Evolutionary conservation across 2,329 filamentous ascomycete genomes (phyloP).

Genomic region (Bisporella sp.): DNA sequence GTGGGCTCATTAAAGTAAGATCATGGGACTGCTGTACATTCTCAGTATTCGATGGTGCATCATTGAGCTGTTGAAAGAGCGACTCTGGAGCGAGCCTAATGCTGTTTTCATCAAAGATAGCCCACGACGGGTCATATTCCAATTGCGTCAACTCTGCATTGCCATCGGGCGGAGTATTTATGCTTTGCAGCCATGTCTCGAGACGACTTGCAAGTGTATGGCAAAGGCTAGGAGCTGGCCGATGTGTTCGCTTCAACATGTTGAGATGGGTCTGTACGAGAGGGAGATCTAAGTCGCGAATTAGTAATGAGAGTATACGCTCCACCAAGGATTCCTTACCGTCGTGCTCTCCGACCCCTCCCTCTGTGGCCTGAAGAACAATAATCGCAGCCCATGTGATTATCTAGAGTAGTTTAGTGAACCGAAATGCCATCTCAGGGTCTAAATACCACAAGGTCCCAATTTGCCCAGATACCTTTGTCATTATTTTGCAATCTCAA

Average conservation of each 20-base stretch:
- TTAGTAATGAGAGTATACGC: not conserved
- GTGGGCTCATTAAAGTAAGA: too few relatives aligned
- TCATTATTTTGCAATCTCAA: conserved; percentile 34
- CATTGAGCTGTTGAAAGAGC: not conserved
- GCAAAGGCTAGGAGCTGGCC: conserved; percentile 14
- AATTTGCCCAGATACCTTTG: conserved; percentile 36
- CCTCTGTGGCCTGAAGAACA: conserved; percentile 35
- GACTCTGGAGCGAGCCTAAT: not conserved
- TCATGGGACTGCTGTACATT: too few relatives aligned
- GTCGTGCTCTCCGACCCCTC: conserved; percentile 32
- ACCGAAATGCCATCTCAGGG: too few relatives aligned
- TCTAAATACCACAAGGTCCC: conserved; percentile 29
- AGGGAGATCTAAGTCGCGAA: conserved; percentile 11
- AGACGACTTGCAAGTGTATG: conserved; percentile 16
- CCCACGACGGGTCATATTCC: conserved; percentile 7
- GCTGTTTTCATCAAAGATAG: conserved; percentile 17
- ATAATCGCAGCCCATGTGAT: conserved; percentile 38
- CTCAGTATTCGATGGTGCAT: too few relatives aligned
- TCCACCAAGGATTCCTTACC: conserved; percentile 18
- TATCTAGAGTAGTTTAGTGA: conserved; percentile 16
- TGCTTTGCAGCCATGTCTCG: conserved; percentile 16
- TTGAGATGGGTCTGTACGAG: conserved; percentile 18
- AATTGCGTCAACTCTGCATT: conserved; percentile 1
- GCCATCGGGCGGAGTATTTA: conserved; percentile 15
- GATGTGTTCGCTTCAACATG: conserved; percentile 16